Conservation (phyloP, 2,329 filamentous ascomycete genomes). For the Emmonsiellopsis sp. region DNA sequence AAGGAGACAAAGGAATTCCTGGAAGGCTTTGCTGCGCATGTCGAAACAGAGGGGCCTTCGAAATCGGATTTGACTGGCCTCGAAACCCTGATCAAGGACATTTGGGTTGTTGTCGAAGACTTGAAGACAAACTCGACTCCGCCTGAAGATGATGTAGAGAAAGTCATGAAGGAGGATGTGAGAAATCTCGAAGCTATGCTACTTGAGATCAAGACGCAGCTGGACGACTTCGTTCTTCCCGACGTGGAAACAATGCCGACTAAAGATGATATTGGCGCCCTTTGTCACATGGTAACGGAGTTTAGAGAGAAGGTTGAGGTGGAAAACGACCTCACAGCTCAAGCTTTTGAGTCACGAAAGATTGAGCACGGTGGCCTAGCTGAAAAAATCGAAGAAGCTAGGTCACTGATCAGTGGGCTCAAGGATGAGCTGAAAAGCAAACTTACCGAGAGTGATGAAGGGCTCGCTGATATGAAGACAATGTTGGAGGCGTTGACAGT, state of each 20-base stretch:
- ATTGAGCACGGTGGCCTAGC: constrained; percentile 71
- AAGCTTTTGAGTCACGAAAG: constrained; percentile 75
- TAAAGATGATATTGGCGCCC: constrained; percentile 64
- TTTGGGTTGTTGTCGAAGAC: constrained; percentile 68
- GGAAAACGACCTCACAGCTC: constrained; percentile 64
- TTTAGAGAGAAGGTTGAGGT: constrained; percentile 54
- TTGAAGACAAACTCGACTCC: constrained; percentile 40
- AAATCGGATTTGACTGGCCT: constrained; percentile 70
- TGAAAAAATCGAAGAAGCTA: constrained; percentile 71
- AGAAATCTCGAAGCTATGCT: constrained; percentile 73
- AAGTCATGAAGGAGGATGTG: constrained; percentile 71
- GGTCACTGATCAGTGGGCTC: constrained; percentile 66
- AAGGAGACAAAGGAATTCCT: constrained; percentile 68
- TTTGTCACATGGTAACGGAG: constrained; percentile 64
- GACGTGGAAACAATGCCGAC: constrained; percentile 63
- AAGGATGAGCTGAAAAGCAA: constrained; percentile 67
- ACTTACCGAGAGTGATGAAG: constrained; percentile 64
- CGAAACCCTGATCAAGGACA: constrained; percentile 68
- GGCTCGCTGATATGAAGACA: constrained; percentile 45
- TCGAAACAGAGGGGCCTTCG: constrained; percentile 60
- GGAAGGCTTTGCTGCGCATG: constrained; percentile 53
- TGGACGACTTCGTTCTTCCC: constrained; percentile 64
- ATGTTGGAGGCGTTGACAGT: constrained; percentile 63
- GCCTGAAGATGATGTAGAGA: constrained; percentile 44
- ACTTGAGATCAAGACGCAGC: constrained; percentile 70